Evolutionary conservation across 805 yeast species (phyloP), one percentile per base, ranked within the genome.

Genomic region (Lachancea kluyveri): DNA sequence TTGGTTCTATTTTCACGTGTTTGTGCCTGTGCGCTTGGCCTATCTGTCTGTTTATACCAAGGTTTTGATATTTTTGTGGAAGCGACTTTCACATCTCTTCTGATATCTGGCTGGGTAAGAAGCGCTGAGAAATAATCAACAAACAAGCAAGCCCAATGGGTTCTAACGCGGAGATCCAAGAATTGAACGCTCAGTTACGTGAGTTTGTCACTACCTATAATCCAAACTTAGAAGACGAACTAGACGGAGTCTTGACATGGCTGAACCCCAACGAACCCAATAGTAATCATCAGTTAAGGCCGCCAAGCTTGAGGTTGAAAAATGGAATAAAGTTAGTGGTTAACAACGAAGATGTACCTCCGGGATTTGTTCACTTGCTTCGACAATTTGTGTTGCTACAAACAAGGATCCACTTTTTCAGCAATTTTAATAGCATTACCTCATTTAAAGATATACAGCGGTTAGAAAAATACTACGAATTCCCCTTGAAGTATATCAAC

Each of bases 211-310:
- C 21, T 11, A 31, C 25, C 8, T 17, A 28, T 16, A 37, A 35
- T 20, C 34, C 35, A 8, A 39, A 31, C 9, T 21, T 36, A 17
- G 40, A 32, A 16, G 57, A 52, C 30, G 57, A 51, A 15, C 24
- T 52, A 9, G 48, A 48, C 12, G 32, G 42, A 2, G 21, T 52
- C 17, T 32, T 51, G 9, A 33, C 37, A 8, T 52, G 58, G 58
- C 17, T 52, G 14, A 42, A 43, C 25, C 55, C 55, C 10, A 45
- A 45, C 17, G 54, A 47, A 28, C 34, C 43, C 3, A 24, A 30
- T 10, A 43, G 47, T 32, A 46, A 48, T 17, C 55, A 52, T 33
- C 49, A 42, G 19, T 33, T 37, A 23, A 43, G 43, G 11, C 57
- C 57, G 17, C 58, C 58, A 2, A 42, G 54, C 3, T 28, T 52